phyloP scores from a whole-genome alignment of 2,329 filamentous ascomycete species.

The Beauveria varroae region DNA sequence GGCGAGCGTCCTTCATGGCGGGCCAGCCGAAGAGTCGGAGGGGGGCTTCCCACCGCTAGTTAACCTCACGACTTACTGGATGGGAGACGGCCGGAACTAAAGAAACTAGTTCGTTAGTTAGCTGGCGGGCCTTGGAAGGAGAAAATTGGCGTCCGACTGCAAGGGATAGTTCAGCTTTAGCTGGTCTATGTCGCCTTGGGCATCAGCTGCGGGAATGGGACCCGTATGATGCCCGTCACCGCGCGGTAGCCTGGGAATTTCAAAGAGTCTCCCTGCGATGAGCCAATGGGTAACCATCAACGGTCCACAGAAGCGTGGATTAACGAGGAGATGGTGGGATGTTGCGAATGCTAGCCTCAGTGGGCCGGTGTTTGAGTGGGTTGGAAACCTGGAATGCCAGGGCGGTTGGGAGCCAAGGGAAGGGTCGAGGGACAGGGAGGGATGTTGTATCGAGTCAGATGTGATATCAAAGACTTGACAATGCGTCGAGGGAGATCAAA shows the following conservation, averaged over 20 bases:
- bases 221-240: not conserved
- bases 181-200: not conserved
- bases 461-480: not conserved
- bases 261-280: not conserved
- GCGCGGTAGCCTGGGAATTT: not conserved
- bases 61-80: not conserved
- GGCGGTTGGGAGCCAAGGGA: not conserved
- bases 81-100: not conserved
- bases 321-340: not conserved
- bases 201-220: not conserved
- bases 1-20: constrained; percentile 2
- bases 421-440: not conserved
- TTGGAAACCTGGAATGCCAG: not conserved
- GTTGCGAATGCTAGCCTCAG: constrained; percentile 1
- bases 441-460: not conserved
- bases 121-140: not conserved
- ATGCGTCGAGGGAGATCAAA: not conserved
- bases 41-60: constrained; percentile 6
- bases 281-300: constrained; percentile 1
- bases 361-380: constrained; percentile 2
- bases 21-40: constrained; percentile 1
- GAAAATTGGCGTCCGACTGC: constrained; percentile 1
- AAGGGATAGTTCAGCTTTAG: constrained; percentile 3
- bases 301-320: constrained; percentile 4
- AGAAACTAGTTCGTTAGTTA: not conserved